Percentiles rank a stretch among this genome's conserved stretches.
Evolutionary conservation across 2,329 filamentous ascomycete species (phyloP).

Genomic region (Elsinoe australis): DNA sequence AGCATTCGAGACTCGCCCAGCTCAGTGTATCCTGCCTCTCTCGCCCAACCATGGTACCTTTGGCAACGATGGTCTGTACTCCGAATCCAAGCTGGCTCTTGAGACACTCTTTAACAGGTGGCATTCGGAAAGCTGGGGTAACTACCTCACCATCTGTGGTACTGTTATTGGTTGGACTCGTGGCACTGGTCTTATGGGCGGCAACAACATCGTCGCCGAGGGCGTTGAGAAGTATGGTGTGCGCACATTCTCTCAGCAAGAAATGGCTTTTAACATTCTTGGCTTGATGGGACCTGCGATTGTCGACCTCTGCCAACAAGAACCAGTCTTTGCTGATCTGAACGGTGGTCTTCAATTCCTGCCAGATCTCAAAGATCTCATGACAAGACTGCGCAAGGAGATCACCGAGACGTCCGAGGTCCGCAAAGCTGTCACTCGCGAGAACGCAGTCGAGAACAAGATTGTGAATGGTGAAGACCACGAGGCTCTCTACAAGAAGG

Average conservation of each 20-base stretch:
- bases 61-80: slow-evolving; percentile 94
- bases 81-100: slow-evolving; percentile 92
- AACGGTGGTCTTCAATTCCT: slow-evolving; percentile 98
- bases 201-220: slow-evolving; percentile 95
- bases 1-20: slow-evolving; percentile 88
- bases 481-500: slow-evolving; percentile 89
- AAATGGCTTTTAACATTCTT: slow-evolving; percentile 98
- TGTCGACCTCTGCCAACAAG: slow-evolving; percentile 88
- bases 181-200: slow-evolving; percentile 94
- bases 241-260: slow-evolving; percentile 96
- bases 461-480: slow-evolving; percentile 90
- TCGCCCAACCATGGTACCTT: slow-evolving; percentile 99
- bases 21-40: slow-evolving; percentile 89
- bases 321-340: slow-evolving; percentile 93
- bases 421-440: slow-evolving; percentile 86
- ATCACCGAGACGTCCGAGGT: slow-evolving; percentile 94
- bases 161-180: slow-evolving; percentile 99
- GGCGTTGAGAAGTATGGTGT: slow-evolving; percentile 95
- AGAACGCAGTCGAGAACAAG: slow-evolving; percentile 94
- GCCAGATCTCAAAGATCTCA: slow-evolving; percentile 85
- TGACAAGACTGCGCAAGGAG: slow-evolving; percentile 87
- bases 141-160: slow-evolving; percentile 96
- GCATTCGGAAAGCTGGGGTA: slow-evolving; percentile 95
- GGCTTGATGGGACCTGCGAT: slow-evolving; percentile 91
- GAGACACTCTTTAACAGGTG: slow-evolving; percentile 98